These are phyloP conservation scores for Tetrahymena thermophila DNA, from an alignment of 73 alveolate genomes.

Conservation along the genomic window DNA sequence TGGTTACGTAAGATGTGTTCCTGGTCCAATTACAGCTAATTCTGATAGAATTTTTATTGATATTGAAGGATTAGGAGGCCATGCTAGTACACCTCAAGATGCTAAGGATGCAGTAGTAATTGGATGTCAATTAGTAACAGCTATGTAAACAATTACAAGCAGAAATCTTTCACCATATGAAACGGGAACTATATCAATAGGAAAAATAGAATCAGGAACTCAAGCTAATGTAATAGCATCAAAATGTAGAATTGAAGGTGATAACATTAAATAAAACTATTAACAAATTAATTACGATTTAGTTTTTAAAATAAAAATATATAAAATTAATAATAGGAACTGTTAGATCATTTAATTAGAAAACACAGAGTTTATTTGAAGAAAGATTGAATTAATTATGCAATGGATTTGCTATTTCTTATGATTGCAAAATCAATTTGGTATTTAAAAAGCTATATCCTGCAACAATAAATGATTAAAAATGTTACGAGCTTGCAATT, in stretches of 20 bases:
- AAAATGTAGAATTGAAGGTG: neutral
- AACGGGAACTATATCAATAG: neutral
- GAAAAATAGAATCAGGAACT: neutral
- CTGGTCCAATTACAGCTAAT: slow-evolving; percentile 9
- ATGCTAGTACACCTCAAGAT: slow-evolving; percentile 23
- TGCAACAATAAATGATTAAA: slow-evolving; percentile 1
- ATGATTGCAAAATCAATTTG: neutral
- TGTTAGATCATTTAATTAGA: slow-evolving; percentile 4
- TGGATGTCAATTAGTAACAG: neutral
- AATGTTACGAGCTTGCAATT: neutral
- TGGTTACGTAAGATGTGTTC: neutral
- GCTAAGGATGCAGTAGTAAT: slow-evolving; percentile 16
- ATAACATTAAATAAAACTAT: neutral
- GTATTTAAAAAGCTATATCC: neutral
- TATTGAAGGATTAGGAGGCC: slow-evolving; percentile 34
- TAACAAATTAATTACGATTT: too few species aligned
- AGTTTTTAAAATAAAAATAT: too few species aligned
- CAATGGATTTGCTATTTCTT: neutral
- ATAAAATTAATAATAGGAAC: slow-evolving; percentile 2
- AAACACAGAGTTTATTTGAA: neutral
- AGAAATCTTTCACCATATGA: slow-evolving; percentile 20
- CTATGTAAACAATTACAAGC: neutral
- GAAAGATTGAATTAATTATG: slow-evolving; percentile 12
- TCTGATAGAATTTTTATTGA: slow-evolving; percentile 14
- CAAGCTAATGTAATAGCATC: neutral